These are phyloP conservation scores for Trichoderma lentiforme DNA, from an alignment of 2,329 filamentous ascomycete species.

Conservation along the genomic window DNA sequence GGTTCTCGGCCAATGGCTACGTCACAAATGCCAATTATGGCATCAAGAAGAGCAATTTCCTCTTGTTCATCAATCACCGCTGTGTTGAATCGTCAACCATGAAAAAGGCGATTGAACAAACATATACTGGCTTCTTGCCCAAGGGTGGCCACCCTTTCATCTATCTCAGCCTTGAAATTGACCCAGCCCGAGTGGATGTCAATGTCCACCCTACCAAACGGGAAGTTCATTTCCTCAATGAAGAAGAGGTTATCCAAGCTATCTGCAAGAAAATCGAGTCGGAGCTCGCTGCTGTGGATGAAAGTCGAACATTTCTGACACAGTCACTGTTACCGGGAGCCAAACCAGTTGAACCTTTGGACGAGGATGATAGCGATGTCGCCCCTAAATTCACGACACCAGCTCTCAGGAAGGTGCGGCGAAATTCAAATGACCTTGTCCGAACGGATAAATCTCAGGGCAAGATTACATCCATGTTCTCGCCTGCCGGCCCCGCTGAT, in stretches of 20 bases:
- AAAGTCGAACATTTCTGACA: conserved; percentile 89
- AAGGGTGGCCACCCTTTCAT: conserved; percentile 93
- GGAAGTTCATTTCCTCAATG: conserved; percentile 95
- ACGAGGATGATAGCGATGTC: conserved; percentile 27
- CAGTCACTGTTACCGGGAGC: conserved; percentile 82
- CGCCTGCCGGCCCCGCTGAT: conserved; percentile 44
- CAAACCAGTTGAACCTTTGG: conserved; percentile 26
- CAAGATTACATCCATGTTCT: conserved; percentile 95
- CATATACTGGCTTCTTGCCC: conserved; percentile 80
- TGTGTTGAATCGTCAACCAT: conserved; percentile 86
- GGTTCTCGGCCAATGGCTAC: conserved; percentile 77
- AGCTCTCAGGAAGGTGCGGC: conserved; percentile 38
- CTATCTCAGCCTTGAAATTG: conserved; percentile 89
- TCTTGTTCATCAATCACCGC: conserved; percentile 96
- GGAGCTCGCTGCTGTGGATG: conserved; percentile 82
- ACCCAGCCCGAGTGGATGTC: conserved; percentile 88
- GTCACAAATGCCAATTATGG: conserved; percentile 93
- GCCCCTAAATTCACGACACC: conserved; percentile 34
- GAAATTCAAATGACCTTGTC: conserved; percentile 70
- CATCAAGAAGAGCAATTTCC: conserved; percentile 79
- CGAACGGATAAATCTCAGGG: conserved; percentile 83
- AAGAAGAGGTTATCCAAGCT: conserved; percentile 88
- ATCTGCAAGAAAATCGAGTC: conserved; percentile 78
- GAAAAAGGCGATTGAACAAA: conserved; percentile 87
- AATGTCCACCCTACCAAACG: conserved; percentile 97